phyloP scores from a whole-genome alignment of 164 flowering plant species.

The Dillenia suffruticosa region DNA sequence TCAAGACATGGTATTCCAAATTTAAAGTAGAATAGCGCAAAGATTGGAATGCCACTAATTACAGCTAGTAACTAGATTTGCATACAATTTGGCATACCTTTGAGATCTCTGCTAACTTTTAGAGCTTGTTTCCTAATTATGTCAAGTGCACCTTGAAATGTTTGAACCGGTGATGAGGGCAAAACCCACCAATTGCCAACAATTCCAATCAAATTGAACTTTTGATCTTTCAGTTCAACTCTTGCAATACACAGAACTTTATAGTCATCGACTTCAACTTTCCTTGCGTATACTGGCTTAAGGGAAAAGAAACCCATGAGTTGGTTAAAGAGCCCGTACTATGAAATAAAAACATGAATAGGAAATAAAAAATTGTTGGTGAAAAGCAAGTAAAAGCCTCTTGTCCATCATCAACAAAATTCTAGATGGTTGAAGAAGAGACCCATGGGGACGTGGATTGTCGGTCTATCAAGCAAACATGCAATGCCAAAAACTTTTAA shows the following conservation, averaged over 20 bases:
- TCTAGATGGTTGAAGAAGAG: not conserved
- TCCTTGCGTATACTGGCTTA: conserved; percentile 36
- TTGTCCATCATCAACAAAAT: not conserved
- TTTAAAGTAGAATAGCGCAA: no score
- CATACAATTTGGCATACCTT: no score
- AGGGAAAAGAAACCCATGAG: conserved; percentile 2
- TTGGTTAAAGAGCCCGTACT: no score
- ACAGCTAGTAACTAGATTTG: no score
- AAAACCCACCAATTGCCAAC: conserved; percentile 53
- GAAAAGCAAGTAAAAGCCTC: not conserved
- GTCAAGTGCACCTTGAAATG: no score
- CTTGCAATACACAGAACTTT: conserved; percentile 35
- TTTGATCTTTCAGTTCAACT: conserved; percentile 28
- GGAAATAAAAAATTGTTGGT: not conserved
- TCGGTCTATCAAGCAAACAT: no score
- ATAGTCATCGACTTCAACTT: conserved; percentile 47
- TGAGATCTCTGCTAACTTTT: no score
- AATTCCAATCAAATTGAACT: conserved; percentile 33
- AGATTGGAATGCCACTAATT: no score
- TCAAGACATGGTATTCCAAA: no score
- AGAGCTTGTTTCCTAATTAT: no score
- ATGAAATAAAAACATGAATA: not conserved
- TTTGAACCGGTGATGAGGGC: conserved; percentile 24
- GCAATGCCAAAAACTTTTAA: no score
- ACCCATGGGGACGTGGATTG: not conserved